Percentiles rank a stretch among this genome's conserved stretches.
These are phyloP conservation scores for Epipyxis sp. DNA, from an alignment of 108 stramenopile species.

Conservation along the genomic window DNA sequence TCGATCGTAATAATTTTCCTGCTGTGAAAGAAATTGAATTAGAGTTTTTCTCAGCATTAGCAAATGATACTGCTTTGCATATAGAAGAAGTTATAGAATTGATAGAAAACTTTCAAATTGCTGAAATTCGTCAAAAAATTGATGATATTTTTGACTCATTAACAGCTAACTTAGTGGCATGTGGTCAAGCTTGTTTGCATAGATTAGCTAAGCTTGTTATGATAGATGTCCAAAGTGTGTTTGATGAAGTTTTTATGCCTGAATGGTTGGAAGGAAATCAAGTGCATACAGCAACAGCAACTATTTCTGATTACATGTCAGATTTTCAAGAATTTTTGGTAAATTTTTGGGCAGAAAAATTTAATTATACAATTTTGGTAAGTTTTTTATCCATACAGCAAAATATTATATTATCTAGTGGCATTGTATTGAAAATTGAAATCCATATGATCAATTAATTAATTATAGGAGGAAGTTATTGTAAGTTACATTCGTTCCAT, in stretches of 20 bases:
- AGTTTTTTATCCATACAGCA: no score
- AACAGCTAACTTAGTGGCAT: background rate
- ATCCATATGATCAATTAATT: no score
- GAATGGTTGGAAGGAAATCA: conserved; percentile 15
- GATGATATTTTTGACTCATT: conserved; percentile 18
- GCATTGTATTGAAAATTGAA: no score
- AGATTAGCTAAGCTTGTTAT: background rate
- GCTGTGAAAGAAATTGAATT: background rate
- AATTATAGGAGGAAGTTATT: conserved; percentile 25
- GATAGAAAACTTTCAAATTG: background rate
- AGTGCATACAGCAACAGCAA: conserved; percentile 3
- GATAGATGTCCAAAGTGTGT: background rate
- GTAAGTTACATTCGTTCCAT: background rate
- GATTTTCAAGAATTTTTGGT: conserved; percentile 16
- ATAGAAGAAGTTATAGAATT: conserved; percentile 19
- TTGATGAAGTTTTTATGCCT: background rate
- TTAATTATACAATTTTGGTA: background rate
- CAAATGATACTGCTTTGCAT: conserved; percentile 14
- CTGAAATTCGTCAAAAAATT: conserved; percentile 10
- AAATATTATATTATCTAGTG: no score
- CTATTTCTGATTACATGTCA: conserved; percentile 11
- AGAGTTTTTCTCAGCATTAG: background rate
- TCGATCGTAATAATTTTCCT: background rate
- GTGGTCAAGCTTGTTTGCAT: conserved; percentile 17
- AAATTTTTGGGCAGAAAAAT: conserved; percentile 11